Percentiles rank a stretch among this genome's conserved stretches.
Conservation (phyloP, 495 filamentous ascomycete genomes). For the Cryomyces minteri region DNA sequence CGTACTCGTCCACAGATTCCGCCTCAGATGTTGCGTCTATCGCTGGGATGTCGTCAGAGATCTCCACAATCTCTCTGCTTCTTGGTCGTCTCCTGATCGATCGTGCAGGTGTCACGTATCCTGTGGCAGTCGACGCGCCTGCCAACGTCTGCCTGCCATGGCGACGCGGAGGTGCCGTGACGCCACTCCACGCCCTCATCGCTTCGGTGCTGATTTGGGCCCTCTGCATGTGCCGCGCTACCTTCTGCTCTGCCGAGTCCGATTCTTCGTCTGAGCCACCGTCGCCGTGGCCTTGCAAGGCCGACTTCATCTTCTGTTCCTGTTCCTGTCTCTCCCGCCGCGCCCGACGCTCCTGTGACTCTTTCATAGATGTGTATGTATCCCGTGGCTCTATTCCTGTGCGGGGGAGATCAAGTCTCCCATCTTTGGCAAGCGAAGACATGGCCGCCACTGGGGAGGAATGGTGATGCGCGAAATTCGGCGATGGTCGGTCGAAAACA, state of each 20-base stretch:
- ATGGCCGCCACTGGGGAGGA: constrained; percentile 14
- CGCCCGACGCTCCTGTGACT: constrained; percentile 16
- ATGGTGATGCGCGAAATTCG: constrained; percentile 13
- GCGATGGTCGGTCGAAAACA: constrained; percentile 22
- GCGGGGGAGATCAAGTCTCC: constrained; percentile 5
- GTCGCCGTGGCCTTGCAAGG: neutral
- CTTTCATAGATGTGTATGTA: constrained; percentile 18
- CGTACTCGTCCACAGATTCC: constrained; percentile 7
- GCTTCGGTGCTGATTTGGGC: neutral
- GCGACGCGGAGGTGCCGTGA: neutral
- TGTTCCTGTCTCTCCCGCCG: constrained; percentile 2
- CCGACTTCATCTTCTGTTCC: neutral
- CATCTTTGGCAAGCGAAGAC: constrained; percentile 15
- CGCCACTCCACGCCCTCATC: neutral
- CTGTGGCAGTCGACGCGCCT: constrained; percentile 1
- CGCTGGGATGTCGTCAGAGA: neutral
- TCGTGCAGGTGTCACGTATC: constrained; percentile 1
- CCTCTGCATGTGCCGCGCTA: neutral
- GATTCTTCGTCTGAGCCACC: neutral
- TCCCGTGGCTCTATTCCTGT: constrained; percentile 16
- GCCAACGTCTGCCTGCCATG: neutral
- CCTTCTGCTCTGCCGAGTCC: neutral
- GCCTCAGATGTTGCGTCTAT: neutral
- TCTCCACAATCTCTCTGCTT: neutral
- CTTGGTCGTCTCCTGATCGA: neutral